Evolutionary conservation across 2,329 filamentous ascomycete species (phyloP).

Genomic region (Paraphaeosphaeria minitans): DNA sequence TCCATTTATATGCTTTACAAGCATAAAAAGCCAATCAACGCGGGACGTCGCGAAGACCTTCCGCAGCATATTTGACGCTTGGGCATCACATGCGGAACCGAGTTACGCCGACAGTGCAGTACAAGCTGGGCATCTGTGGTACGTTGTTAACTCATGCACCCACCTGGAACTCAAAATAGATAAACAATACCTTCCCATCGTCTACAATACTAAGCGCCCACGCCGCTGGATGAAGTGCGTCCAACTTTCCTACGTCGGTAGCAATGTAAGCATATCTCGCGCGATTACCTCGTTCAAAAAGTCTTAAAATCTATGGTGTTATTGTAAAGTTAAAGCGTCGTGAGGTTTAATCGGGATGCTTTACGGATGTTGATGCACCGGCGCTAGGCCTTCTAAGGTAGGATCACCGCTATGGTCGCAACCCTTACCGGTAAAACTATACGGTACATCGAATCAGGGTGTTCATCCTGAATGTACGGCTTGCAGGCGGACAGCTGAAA

Average conservation of each 20-base stretch:
- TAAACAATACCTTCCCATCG: neutral
- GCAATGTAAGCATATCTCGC: neutral
- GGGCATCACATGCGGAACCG: neutral
- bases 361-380: too few relatives aligned
- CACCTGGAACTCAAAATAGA: too few relatives aligned
- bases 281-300: neutral
- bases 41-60: neutral
- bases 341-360: too few relatives aligned
- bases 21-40: neutral
- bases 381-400: too few relatives aligned
- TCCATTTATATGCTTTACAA: too few relatives aligned
- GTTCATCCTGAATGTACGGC: neutral
- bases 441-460: too few relatives aligned
- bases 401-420: too few relatives aligned
- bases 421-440: too few relatives aligned
- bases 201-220: neutral
- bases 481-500: neutral
- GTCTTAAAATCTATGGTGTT: too few relatives aligned
- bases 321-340: too few relatives aligned
- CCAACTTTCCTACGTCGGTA: neutral
- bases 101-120: neutral
- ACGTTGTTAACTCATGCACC: too few relatives aligned
- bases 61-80: neutral
- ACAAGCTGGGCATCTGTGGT: neutral
- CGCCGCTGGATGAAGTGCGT: neutral